Base-by-base conservation (phyloP, 257 asterid genomes). In the Solanum neorickii region DNA sequence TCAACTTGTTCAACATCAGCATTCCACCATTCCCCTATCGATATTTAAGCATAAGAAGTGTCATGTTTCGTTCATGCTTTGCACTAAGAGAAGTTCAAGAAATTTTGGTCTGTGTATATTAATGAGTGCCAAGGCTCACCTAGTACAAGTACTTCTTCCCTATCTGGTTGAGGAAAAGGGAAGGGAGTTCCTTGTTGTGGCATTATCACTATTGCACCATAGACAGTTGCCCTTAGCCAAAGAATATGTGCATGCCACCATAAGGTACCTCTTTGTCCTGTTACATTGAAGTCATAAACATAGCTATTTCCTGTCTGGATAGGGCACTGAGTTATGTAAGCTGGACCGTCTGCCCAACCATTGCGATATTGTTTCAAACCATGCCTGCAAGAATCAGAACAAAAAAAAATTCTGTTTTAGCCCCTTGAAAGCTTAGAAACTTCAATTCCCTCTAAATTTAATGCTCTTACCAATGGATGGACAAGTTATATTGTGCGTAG, bases 201-300 rank as follows among this genome's bases (percentile, higher is more conserved):
- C 93, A 89, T 69, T 13, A 94, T 93, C 2, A 94, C 95, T 87
- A 94, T 90, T 37, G 96, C 95, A 69, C 98, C 97, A 86, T 94
- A 89, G 12, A 94, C 95, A 5, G 95, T 93, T 27, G 96, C 95
- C 86, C 96, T 93, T 10, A 94, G 93, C 95, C 96, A 94, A 42
- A 93, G 89, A 33, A 94, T 90, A 16, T 93, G 98, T 80, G 93
- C 93, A 66, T 91, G 93, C 93, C 93, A 91, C 93, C 93, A 91
- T 3, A 91, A 84, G 5, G 90, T 95, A 88, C 89, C 94, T 92
- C 87, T 88, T 90, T 87, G 95, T 83, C 87, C 93, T 78, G 93
- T 92, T 87, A 86, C 87, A 83, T 69, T 94, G 82, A 59, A 93
- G 86, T 90, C 86, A 65, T 62, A 88, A 12, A 91, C 89, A 85